A percentile compares a stretch with the other conserved stretches of the same genome.
Conservation (phyloP, 306 rosid species). For the Argentina anserina region DNA sequence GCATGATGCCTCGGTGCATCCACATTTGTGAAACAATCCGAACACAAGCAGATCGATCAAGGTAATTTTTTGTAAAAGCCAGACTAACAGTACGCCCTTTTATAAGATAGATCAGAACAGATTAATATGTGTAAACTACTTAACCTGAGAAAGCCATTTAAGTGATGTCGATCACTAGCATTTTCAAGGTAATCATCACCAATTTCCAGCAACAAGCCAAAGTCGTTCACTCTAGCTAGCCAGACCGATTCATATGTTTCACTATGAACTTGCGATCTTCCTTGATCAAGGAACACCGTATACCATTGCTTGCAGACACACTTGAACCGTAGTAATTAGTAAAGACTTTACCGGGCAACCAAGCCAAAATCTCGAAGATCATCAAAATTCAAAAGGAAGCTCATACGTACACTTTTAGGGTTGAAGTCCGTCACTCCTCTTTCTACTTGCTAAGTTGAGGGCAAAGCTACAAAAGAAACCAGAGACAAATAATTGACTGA, state of each 20-base stretch:
- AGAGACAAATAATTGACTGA: not conserved
- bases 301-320: conserved; percentile 4
- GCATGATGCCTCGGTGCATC: no score
- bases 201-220: not conserved
- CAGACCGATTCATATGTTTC: not conserved
- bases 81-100: no score
- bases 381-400: not conserved
- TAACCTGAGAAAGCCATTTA: no score
- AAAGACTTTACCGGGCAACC: not conserved
- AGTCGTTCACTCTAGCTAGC: not conserved
- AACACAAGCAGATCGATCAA: no score
- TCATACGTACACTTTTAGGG: not conserved
- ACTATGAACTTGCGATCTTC: not conserved
- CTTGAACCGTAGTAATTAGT: not conserved
- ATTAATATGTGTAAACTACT: not conserved
- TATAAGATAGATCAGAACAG: no score
- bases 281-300: not conserved
- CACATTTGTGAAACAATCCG: not conserved
- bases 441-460: not conserved
- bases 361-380: not conserved
- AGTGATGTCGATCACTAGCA: not conserved
- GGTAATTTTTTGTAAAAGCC: no score
- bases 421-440: not conserved
- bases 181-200: not conserved
- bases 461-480: not conserved